These are phyloP conservation scores for Vitis hybrid DNA, from an alignment of 177 flowering plant genomes.

Conservation along the genomic window DNA sequence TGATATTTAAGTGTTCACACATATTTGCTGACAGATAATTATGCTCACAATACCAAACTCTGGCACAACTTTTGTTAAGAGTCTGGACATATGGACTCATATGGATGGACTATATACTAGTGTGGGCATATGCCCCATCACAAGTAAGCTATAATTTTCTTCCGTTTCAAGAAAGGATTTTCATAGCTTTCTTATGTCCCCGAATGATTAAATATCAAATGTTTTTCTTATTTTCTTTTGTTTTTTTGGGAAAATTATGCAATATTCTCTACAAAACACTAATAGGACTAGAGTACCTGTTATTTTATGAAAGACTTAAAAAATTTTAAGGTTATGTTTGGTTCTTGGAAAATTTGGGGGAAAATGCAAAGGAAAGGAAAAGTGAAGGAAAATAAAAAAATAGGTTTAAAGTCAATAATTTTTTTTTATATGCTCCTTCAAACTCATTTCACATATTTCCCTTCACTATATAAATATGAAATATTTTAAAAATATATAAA, in stretches of 20 bases:
- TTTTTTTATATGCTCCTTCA: too few species aligned
- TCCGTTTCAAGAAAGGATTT: neutral
- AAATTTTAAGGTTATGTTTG: constrained; percentile 14
- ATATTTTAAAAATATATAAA: too few species aligned
- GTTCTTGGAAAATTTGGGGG: too few species aligned
- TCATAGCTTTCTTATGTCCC: too few species aligned
- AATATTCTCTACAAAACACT: constrained; percentile 90
- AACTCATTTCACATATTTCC: too few species aligned
- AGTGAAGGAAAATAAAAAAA: too few species aligned
- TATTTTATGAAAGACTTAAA: constrained; percentile 93
- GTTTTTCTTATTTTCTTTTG: constrained; percentile 2
- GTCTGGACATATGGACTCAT: constrained; percentile 59
- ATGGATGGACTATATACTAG: constrained; percentile 82
- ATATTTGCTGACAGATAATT: constrained; percentile 62
- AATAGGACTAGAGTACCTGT: constrained; percentile 85
- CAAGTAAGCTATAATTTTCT: constrained; percentile 54
- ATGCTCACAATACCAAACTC: constrained; percentile 81
- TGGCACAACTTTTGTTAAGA: constrained; percentile 72
- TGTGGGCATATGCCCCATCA: constrained; percentile 99
- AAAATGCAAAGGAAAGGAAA: too few species aligned
- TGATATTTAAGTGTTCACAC: neutral
- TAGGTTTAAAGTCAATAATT: too few species aligned
- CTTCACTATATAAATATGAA: too few species aligned
- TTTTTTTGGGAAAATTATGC: constrained; percentile 13
- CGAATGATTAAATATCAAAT: constrained; percentile 1